Percentiles rank a stretch among this genome's conserved stretches.
Conservation (phyloP, 2,329 filamentous ascomycete species). For the Verticillium nubilum region DNA sequence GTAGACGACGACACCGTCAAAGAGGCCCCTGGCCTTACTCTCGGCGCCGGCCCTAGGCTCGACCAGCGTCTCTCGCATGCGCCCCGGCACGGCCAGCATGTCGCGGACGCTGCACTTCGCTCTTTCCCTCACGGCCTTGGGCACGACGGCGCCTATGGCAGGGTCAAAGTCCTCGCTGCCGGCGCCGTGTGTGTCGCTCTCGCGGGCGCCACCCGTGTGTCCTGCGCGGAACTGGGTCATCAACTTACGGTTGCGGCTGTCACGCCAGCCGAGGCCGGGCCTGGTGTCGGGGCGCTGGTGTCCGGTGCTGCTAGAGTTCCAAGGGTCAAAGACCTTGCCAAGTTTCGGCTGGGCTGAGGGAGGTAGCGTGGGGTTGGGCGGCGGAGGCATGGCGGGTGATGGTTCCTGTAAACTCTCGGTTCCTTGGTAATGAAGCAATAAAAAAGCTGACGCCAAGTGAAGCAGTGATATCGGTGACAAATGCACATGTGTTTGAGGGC, state of each 20-base stretch:
- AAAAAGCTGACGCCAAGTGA: no score
- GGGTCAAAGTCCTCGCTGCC: conserved; percentile 53
- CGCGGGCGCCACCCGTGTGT: conserved; percentile 49
- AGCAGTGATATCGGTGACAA: no score
- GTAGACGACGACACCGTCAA: conserved; percentile 69
- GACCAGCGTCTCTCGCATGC: conserved; percentile 26
- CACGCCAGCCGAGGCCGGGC: conserved; percentile 63
- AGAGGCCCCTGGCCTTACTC: conserved; percentile 42
- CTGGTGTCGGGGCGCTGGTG: conserved; percentile 72
- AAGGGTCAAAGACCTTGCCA: conserved; percentile 53
- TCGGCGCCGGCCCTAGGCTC: conserved; percentile 5
- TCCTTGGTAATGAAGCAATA: no score
- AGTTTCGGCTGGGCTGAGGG: conserved; percentile 35
- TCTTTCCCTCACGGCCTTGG: conserved; percentile 33
- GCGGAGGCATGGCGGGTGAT: neutral
- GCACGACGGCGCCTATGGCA: conserved; percentile 34
- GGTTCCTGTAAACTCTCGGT: neutral
- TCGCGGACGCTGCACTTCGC: conserved; percentile 42
- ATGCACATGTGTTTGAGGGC: no score
- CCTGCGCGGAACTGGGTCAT: conserved; percentile 60
- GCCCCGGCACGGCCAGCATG: conserved; percentile 44
- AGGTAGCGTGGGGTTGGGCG: conserved; percentile 11
- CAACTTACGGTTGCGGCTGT: conserved; percentile 64
- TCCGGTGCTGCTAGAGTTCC: conserved; percentile 70
- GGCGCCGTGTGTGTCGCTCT: conserved; percentile 61